Evolutionary conservation across 805 yeast genomes (phyloP).

Genomic region (Candida krabiensis): DNA sequence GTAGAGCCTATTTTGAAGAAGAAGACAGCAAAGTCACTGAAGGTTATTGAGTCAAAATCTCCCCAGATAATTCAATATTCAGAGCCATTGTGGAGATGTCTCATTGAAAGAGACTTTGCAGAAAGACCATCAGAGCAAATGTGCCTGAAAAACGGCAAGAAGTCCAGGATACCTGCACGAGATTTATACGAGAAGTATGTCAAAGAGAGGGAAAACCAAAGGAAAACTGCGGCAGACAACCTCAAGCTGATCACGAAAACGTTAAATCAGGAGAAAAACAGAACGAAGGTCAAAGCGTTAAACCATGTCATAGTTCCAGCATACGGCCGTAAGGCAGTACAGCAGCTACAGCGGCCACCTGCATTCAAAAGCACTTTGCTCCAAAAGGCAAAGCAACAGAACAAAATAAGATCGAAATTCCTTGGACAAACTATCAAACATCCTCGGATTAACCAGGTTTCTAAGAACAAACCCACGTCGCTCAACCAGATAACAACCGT

Average conservation of each 20-base stretch:
- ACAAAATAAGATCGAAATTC: constrained; percentile 23
- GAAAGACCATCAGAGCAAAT: constrained; percentile 37
- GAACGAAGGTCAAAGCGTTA: constrained; percentile 38
- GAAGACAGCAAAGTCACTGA: constrained; percentile 46
- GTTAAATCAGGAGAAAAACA: constrained; percentile 40
- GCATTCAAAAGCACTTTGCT: constrained; percentile 29
- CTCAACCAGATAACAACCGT: constrained; percentile 15
- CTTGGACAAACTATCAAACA: constrained; percentile 15
- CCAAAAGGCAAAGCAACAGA: constrained; percentile 33
- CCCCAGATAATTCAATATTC: constrained; percentile 42
- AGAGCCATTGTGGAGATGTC: constrained; percentile 46
- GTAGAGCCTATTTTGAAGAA: constrained; percentile 45
- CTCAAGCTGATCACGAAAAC: constrained; percentile 42
- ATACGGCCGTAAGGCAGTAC: constrained; percentile 9
- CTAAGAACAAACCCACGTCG: constrained; percentile 5
- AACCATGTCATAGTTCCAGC: constrained; percentile 27
- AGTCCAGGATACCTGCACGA: constrained; percentile 34
- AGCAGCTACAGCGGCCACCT: constrained; percentile 12
- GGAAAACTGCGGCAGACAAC: constrained; percentile 44
- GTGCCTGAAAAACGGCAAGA: constrained; percentile 18
- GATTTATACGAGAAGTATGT: constrained; percentile 40
- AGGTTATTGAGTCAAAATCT: constrained; percentile 40
- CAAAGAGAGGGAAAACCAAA: constrained; percentile 42
- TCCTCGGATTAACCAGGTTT: constrained; percentile 10
- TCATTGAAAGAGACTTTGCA: constrained; percentile 48